Conservation (phyloP, 768 basidiomycete species). For the Amanita inopinata region DNA sequence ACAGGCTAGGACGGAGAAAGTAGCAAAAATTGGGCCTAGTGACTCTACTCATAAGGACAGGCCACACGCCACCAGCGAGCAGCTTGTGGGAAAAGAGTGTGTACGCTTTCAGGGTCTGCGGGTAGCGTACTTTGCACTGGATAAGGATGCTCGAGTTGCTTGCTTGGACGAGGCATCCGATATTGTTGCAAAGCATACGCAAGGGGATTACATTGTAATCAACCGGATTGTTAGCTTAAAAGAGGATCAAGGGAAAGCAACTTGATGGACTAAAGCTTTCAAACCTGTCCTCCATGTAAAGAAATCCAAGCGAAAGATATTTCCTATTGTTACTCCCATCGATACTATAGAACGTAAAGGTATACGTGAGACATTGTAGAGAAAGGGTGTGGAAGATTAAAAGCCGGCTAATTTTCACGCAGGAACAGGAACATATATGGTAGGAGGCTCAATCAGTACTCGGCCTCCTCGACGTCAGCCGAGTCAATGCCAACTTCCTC, state of each 20-base stretch:
- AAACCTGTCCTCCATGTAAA: neutral
- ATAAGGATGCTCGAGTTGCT: slow-evolving; percentile 70
- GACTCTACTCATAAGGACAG: slow-evolving; percentile 33
- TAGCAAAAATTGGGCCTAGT: slow-evolving; percentile 29
- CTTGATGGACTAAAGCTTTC: slow-evolving; percentile 11
- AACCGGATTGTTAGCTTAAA: slow-evolving; percentile 93
- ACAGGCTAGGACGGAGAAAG: slow-evolving; percentile 50
- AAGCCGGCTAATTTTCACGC: slow-evolving; percentile 14
- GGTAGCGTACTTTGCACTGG: slow-evolving; percentile 90
- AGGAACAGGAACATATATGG: slow-evolving; percentile 1
- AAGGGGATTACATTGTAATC: slow-evolving; percentile 75
- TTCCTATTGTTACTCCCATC: slow-evolving; percentile 13
- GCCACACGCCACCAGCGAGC: slow-evolving; percentile 66
- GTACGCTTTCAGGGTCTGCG: slow-evolving; percentile 95
- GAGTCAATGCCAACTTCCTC: slow-evolving; percentile 67
- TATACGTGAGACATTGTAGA: slow-evolving; percentile 16
- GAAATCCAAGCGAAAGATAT: slow-evolving; percentile 9
- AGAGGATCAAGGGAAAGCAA: slow-evolving; percentile 79
- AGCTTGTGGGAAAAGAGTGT: slow-evolving; percentile 84
- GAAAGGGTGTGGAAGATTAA: slow-evolving; percentile 14
- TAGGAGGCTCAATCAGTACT: slow-evolving; percentile 30
- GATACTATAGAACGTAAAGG: slow-evolving; percentile 12
- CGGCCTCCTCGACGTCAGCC: slow-evolving; percentile 39
- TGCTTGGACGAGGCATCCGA: slow-evolving; percentile 48
- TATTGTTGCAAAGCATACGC: slow-evolving; percentile 28